phyloP scores from a whole-genome alignment of 192 early-diverging fungal genomes.

The Phycomyces nitens region DNA sequence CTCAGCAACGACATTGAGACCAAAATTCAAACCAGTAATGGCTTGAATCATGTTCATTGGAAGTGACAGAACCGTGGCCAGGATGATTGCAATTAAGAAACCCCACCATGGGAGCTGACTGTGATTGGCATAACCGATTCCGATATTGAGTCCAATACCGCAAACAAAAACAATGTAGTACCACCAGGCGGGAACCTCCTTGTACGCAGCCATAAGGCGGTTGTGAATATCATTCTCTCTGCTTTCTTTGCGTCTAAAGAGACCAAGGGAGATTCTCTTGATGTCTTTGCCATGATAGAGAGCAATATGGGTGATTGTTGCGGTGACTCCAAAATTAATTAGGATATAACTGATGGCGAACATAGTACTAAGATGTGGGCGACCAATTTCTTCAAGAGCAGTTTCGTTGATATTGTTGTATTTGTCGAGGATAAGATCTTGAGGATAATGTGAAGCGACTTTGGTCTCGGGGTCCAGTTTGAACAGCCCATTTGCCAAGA shows the following conservation, averaged over 20 bases:
- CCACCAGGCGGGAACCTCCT: constrained; percentile 73
- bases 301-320: constrained; percentile 56
- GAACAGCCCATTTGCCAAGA: constrained; percentile 48
- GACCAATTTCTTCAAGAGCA: constrained; percentile 45
- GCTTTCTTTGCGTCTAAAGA: constrained; percentile 34
- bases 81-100: constrained; percentile 29
- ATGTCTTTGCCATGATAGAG: constrained; percentile 68
- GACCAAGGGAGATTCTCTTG: constrained; percentile 40
- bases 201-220: constrained; percentile 59
- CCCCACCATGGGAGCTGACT: constrained; percentile 36
- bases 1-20: constrained; percentile 59
- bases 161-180: constrained; percentile 54
- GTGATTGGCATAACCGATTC: constrained; percentile 29
- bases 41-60: constrained; percentile 57
- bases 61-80: constrained; percentile 39
- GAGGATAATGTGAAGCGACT: constrained; percentile 32
- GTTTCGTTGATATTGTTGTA: constrained; percentile 42
- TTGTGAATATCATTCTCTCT: constrained; percentile 52
- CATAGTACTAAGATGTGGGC: constrained; percentile 45
- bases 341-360: constrained; percentile 59
- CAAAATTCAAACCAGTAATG: constrained; percentile 44
- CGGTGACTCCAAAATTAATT: constrained; percentile 55
- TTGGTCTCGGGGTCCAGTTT: constrained; percentile 38
- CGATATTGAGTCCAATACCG: constrained; percentile 45
- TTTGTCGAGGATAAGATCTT: constrained; percentile 37